These are phyloP conservation scores for Hypoxylon subgilvum DNA, from an alignment of 495 filamentous ascomycete species.

Conservation along the genomic window DNA sequence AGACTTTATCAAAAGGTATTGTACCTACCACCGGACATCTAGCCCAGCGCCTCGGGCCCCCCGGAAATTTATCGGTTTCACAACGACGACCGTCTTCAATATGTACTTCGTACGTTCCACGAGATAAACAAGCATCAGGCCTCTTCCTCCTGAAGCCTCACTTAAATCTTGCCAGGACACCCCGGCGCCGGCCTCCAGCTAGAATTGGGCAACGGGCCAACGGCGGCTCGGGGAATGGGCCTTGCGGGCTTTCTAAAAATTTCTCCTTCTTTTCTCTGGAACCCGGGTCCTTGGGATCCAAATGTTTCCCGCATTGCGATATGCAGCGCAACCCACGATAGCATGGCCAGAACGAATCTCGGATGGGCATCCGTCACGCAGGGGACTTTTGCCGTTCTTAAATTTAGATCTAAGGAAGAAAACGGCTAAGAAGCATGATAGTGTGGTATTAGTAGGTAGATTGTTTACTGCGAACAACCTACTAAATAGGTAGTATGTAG, in stretches of 20 bases:
- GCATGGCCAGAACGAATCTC: background rate
- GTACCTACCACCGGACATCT: no score
- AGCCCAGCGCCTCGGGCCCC: background rate
- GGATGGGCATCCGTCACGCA: constrained; percentile 10
- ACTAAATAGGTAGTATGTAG: no score
- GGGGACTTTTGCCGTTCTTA: background rate
- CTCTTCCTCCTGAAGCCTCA: background rate
- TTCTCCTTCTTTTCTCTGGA: background rate
- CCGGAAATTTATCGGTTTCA: background rate
- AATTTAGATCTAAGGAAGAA: background rate
- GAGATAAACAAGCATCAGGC: background rate
- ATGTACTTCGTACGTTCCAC: background rate
- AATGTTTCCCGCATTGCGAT: constrained; percentile 19
- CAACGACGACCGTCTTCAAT: no score
- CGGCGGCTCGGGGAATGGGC: background rate
- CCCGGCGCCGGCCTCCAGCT: background rate
- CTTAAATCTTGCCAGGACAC: background rate
- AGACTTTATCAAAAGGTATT: no score
- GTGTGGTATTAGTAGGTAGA: background rate
- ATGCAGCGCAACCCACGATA: constrained; percentile 2
- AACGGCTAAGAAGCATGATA: constrained; percentile 3
- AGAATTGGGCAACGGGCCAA: background rate
- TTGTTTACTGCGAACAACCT: constrained; percentile 21
- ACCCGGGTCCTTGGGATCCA: constrained; percentile 14
- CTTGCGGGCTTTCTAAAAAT: constrained; percentile 4